Conservation (phyloP, 2,329 filamentous ascomycete genomes). For the Nemania sp. region DNA sequence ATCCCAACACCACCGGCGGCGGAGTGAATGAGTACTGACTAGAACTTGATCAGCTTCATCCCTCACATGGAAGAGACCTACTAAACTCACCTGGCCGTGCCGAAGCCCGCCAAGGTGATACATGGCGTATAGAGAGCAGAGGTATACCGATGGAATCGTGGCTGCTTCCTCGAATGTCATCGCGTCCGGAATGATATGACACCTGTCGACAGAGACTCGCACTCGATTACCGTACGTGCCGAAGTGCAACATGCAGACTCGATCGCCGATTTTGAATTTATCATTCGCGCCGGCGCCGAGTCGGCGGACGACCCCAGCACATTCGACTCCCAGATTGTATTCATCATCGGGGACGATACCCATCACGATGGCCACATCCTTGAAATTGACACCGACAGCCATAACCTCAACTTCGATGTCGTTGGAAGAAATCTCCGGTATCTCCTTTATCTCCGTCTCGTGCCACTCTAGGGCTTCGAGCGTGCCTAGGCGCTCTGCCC, state of each 20-base stretch:
- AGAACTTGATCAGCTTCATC: neutral
- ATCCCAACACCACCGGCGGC: neutral
- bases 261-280: slow-evolving; percentile 5
- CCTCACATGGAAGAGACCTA: neutral
- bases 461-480: slow-evolving; percentile 6
- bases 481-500: slow-evolving; percentile 10
- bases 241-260: neutral
- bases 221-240: neutral
- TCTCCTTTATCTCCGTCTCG: slow-evolving; percentile 15
- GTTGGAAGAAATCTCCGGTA: slow-evolving; percentile 25
- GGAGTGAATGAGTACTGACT: neutral
- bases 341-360: slow-evolving; percentile 33
- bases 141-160: neutral
- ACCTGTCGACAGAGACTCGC: neutral
- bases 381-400: slow-evolving; percentile 46
- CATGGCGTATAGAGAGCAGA: neutral
- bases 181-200: neutral
- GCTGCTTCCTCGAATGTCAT: neutral
- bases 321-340: slow-evolving; percentile 33
- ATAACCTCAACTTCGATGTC: slow-evolving; percentile 42
- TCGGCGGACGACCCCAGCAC: slow-evolving; percentile 13
- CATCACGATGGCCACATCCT: slow-evolving; percentile 42
- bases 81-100: neutral
- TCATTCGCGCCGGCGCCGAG: neutral
- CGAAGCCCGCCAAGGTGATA: neutral